phyloP scores from a whole-genome alignment of 371 early-diverging fungal genomes.

The Mortierella sp. region DNA sequence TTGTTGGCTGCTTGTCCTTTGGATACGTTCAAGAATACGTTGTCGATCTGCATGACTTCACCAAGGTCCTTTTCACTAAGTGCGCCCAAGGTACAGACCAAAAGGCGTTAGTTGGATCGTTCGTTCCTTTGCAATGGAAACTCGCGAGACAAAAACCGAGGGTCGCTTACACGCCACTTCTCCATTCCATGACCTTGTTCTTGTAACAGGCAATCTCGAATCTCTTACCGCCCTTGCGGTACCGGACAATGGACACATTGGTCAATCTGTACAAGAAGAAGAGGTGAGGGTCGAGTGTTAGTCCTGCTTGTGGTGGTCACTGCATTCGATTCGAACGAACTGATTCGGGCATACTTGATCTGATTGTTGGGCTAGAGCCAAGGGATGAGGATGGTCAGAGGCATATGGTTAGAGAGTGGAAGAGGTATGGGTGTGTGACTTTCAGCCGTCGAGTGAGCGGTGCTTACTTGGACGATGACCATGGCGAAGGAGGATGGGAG shows the following conservation, averaged over 20 bases:
- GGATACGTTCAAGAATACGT: constrained; percentile 94
- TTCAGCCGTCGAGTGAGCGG: not conserved
- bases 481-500: constrained; percentile 6
- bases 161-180: constrained; percentile 86
- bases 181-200: constrained; percentile 98
- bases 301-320: not conserved
- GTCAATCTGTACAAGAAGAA: constrained; percentile 70
- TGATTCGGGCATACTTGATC: constrained; percentile 58
- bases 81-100: no score
- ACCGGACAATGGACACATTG: constrained; percentile 95
- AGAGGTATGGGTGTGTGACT: not conserved
- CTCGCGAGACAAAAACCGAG: no score
- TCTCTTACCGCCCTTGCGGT: constrained; percentile 96
- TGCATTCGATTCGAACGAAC: not conserved
- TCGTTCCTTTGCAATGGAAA: constrained; percentile 97
- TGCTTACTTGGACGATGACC: constrained; percentile 29
- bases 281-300: not conserved
- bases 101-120: no score
- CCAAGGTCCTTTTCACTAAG: constrained; percentile 96
- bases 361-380: constrained; percentile 58
- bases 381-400: not conserved
- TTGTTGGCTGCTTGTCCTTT: constrained; percentile 94
- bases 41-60: constrained; percentile 95
- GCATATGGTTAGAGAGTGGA: not conserved
- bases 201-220: constrained; percentile 99